Evolutionary conservation across 495 filamentous ascomycete genomes (phyloP), one percentile per base, ranked within the genome.

Genomic region (Collariella sp.): DNA sequence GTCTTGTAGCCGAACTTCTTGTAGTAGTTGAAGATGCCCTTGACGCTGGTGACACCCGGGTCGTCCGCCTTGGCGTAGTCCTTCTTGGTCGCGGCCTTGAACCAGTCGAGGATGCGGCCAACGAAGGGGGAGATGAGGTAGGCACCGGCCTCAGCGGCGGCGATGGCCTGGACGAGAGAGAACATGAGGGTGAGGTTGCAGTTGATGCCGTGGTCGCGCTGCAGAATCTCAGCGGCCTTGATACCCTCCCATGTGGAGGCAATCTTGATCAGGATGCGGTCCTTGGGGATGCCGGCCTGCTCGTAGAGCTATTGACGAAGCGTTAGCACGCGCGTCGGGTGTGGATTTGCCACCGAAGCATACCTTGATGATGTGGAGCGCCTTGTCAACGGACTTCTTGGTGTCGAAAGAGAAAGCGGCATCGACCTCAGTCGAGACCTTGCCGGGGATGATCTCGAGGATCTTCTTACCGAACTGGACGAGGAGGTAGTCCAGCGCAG

Each of bases 81-180:
- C 79, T 90, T 93, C 83, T 94, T 94, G 65, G 86, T 89, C 56
- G 84, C 77, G 46, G 88, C 88, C 86, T 99, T 99, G 84, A 86
- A 96, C 91, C 91, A 99, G 76, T 99, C 93, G 54, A 99, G 85
- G 71, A 99, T 99, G 72, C 93, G 90, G 72, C 93, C 93, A 57
- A 99, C 93, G 79, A 99, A 99, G 69, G 93, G 93, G 31, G 94
- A 97, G 78, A 99, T 97, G 65, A 99, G 84, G 88, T 86, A 96
- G 62, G 93, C 89, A 67, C 89, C 89, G 58, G 94, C 93, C 78
- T 98, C 93, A 48, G 93, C 93, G 62, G 84, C 93, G 60, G 90
- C 90, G 69, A 96, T 95, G 66, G 93, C 93, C 81, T 99, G 93
- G 55, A 85, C 82, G 55, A 84, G 76, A 19, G 93, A 97, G 84